phyloP scores from a whole-genome alignment of 2,329 filamentous ascomycete species.

The Calycina marina region DNA sequence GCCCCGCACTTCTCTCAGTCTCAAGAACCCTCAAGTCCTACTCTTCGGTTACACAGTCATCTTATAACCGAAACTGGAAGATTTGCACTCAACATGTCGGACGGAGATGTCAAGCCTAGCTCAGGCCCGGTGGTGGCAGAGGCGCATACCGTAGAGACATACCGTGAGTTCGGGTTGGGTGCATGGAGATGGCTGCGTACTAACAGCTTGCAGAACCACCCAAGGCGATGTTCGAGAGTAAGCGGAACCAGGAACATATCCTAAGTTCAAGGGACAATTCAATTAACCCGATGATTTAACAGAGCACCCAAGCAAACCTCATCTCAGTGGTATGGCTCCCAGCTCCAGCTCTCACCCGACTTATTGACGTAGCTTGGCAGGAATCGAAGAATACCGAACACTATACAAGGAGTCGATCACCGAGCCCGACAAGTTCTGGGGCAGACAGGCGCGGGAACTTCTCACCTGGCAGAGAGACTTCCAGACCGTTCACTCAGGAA shows the following conservation, averaged over 20 bases:
- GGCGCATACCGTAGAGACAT: constrained; percentile 65
- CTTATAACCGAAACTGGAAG: not conserved
- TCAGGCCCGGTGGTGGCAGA: constrained; percentile 52
- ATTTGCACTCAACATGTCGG: constrained; percentile 27
- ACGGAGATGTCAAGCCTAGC: constrained; percentile 23
- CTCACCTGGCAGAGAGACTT: constrained; percentile 87
- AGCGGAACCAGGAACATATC: too few relatives aligned
- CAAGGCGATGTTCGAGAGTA: constrained; percentile 54
- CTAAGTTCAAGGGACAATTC: too few relatives aligned
- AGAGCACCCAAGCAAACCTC: constrained; percentile 59
- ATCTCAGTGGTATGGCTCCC: constrained; percentile 40
- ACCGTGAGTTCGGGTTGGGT: constrained; percentile 33
- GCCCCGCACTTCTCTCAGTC: too few relatives aligned
- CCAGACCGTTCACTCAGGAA: constrained; percentile 70
- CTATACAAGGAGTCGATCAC: constrained; percentile 77
- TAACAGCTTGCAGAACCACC: constrained; percentile 37
- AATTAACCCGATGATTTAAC: too few relatives aligned
- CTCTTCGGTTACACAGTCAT: too few relatives aligned
- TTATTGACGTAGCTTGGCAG: constrained; percentile 23
- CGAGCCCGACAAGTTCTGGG: constrained; percentile 85
- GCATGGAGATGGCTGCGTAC: constrained; percentile 8
- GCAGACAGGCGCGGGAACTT: constrained; percentile 67
- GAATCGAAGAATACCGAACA: constrained; percentile 50
- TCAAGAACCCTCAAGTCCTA: too few relatives aligned
- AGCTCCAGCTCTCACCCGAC: not conserved